Evolutionary conservation across 2,329 filamentous ascomycete species (phyloP).

Genomic region (Fusarium hostae): DNA sequence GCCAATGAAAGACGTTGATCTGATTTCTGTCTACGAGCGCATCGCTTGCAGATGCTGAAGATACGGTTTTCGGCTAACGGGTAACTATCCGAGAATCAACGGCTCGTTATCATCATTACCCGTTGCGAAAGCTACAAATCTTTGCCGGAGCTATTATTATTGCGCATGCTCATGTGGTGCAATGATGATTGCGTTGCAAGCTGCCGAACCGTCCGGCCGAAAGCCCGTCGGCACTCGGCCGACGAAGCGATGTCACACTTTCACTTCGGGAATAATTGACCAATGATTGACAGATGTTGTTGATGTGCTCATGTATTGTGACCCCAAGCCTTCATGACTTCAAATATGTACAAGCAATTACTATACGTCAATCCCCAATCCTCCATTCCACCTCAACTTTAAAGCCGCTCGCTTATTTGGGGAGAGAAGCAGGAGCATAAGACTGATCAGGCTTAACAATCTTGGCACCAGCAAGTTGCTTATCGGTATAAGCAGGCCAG

Average conservation of each 20-base stretch:
- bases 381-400: neutral
- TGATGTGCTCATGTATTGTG: neutral
- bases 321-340: neutral
- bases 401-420: slow-evolving; percentile 26
- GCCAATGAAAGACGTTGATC: too few relatives aligned
- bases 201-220: neutral
- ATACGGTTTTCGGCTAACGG: too few relatives aligned
- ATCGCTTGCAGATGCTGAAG: too few relatives aligned
- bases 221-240: neutral
- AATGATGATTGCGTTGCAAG: neutral
- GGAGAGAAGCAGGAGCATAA: slow-evolving; percentile 51
- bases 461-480: slow-evolving; percentile 56
- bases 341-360: neutral
- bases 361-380: neutral
- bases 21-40: too few relatives aligned
- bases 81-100: accelerated
- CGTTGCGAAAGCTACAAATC: accelerated
- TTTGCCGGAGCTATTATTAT: neutral
- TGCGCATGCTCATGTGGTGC: neutral
- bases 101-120: accelerated
- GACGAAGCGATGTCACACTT: neutral
- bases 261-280: neutral
- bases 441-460: slow-evolving; percentile 62
- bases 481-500: slow-evolving; percentile 66
- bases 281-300: neutral